phyloP scores from a whole-genome alignment of 2,329 filamentous ascomycete species.

The Zymoseptoria ardabiliae region DNA sequence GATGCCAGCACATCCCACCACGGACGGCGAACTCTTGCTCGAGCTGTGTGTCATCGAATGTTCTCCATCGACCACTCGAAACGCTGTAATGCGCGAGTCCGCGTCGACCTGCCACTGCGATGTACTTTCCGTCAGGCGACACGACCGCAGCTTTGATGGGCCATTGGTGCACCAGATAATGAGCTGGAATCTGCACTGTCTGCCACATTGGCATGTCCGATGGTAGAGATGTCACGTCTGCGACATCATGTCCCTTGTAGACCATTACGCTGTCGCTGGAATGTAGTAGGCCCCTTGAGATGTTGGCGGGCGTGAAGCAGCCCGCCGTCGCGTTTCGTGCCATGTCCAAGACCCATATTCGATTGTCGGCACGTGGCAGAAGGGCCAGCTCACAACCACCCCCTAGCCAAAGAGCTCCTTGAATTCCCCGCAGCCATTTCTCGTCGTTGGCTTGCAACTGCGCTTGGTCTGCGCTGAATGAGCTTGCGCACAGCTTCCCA shows the following conservation, averaged over 20 bases:
- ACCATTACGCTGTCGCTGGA: conserved; percentile 84
- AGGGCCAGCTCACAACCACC: conserved; percentile 81
- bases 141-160: conserved; percentile 81
- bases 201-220: conserved; percentile 95
- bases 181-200: conserved; percentile 73
- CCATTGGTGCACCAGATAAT: conserved; percentile 87
- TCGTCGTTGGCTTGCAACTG: conserved; percentile 65
- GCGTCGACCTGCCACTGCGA: conserved; percentile 88
- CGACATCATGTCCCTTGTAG: conserved; percentile 86
- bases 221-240: conserved; percentile 84
- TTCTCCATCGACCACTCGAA: conserved; percentile 91
- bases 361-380: conserved; percentile 58
- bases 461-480: conserved; percentile 63
- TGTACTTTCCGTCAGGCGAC: conserved; percentile 85
- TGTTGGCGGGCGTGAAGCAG: conserved; percentile 84
- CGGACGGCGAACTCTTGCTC: conserved; percentile 89
- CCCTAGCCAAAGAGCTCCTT: conserved; percentile 75
- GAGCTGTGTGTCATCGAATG: conserved; percentile 69
- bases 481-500: conserved; percentile 79
- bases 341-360: conserved; percentile 83
- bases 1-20: conserved; percentile 98
- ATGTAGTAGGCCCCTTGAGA: conserved; percentile 81
- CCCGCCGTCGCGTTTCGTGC: conserved; percentile 87
- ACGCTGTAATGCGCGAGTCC: conserved; percentile 94
- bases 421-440: conserved; percentile 74